phyloP scores from a whole-genome alignment of 2,329 filamentous ascomycete genomes.

The Leptographium procerum region DNA sequence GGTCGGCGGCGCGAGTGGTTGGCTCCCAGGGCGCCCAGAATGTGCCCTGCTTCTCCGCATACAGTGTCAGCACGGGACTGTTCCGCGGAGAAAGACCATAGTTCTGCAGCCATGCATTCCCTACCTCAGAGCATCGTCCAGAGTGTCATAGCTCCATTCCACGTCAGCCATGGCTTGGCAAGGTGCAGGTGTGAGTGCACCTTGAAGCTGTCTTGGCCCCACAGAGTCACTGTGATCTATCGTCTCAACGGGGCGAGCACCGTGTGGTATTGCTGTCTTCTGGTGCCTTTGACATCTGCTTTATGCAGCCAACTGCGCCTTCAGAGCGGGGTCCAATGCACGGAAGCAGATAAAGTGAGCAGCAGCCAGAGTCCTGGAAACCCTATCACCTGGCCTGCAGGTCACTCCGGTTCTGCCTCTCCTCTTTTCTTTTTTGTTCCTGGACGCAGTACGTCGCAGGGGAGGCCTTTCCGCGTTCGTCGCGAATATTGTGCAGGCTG shows the following conservation, averaged over 20 bases:
- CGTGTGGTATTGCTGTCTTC: too few species aligned
- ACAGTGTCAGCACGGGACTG: neutral
- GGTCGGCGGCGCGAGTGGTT: neutral
- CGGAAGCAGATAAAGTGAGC: neutral
- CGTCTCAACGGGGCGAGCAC: too few species aligned
- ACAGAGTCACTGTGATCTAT: too few species aligned
- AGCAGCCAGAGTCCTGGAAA: neutral
- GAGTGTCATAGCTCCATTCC: constrained; percentile 1
- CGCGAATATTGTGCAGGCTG: neutral
- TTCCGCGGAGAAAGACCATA: too few species aligned
- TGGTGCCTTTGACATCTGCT: too few species aligned
- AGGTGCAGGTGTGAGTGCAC: neutral
- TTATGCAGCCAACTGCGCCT: too few species aligned
- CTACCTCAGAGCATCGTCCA: constrained; percentile 10
- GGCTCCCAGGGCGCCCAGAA: neutral
- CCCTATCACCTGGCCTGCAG: neutral
- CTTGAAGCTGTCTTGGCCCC: neutral
- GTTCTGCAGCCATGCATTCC: too few species aligned
- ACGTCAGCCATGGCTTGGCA: constrained; percentile 6
- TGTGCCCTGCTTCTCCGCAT: neutral
- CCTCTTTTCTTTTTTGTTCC: neutral
- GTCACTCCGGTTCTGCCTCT: neutral
- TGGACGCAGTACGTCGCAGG: neutral
- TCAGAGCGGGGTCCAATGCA: neutral
- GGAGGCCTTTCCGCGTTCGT: neutral